These are phyloP conservation scores for Mrakia gelida DNA, from an alignment of 768 basidiomycete species.

Conservation along the genomic window DNA sequence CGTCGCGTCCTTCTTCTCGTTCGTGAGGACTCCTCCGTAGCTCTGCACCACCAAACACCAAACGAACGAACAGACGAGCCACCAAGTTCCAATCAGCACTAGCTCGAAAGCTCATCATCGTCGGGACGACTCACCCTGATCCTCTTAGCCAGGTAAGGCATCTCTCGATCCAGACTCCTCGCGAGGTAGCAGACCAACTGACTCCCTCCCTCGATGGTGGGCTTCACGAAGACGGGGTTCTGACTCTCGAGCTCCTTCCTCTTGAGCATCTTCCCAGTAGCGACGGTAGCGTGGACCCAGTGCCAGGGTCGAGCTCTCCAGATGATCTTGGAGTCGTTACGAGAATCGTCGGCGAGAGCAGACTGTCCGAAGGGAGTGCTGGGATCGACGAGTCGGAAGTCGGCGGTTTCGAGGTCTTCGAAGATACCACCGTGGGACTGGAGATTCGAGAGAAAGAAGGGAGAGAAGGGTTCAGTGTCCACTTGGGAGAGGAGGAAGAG, in stretches of 20 bases:
- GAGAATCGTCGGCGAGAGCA: not conserved
- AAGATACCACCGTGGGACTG: constrained; percentile 2
- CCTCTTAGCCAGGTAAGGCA: not conserved
- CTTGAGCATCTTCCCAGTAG: not conserved
- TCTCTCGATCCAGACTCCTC: not conserved
- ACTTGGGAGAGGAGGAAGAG: no score
- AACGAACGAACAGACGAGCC: no score
- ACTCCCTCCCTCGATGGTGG: not conserved
- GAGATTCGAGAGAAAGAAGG: not conserved
- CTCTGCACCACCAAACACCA: not conserved
- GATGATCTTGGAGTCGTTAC: not conserved
- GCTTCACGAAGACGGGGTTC: not conserved
- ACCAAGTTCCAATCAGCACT: not conserved
- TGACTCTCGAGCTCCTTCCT: not conserved
- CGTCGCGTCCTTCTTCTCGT: not conserved
- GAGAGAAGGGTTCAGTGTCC: not conserved
- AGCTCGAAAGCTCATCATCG: no score
- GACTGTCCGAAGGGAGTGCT: not conserved
- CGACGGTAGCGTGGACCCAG: constrained; percentile 11
- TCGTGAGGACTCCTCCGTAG: constrained; percentile 9
- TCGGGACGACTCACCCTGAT: constrained; percentile 4
- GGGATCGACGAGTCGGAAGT: constrained; percentile 18
- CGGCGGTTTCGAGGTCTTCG: not conserved
- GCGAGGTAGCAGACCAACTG: constrained; percentile 5
- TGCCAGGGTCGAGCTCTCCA: constrained; percentile 25